Base-by-base conservation (phyloP, 1,284 basidiomycete species). In the Ustilago shanxiensis region DNA sequence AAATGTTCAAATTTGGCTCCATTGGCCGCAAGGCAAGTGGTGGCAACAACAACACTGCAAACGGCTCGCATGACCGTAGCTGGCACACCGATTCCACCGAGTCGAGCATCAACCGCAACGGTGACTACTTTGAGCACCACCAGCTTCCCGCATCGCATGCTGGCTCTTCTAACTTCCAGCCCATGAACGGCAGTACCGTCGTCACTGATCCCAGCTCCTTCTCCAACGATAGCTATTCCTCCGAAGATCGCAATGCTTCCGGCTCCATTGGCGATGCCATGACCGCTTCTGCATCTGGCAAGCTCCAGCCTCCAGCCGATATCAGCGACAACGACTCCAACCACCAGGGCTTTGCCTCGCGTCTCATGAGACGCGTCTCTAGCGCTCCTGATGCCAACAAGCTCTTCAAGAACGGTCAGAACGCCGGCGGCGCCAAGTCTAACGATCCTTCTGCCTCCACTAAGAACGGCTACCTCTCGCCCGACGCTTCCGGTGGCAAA, bases 381-480 rank as follows among this genome's bases (percentile, higher is more conserved):
- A 97, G 95, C 24, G 95, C 95, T 1, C 96, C 96, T 1, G 98
- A 98, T 86, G 92, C 95, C 53, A 99, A 98, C 86, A 92, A 92
- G 47, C 88, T 98, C 22, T 95, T 96, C 86, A 88, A 89, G 53
- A 79, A 81, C 53, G 70, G 60, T 29, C 69, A 72, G 33, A 59
- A 64, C 22, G 41, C 41, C 20, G 63, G 47, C 7, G 49, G 60
- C 13, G 64, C 56, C 28, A 65, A 69, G 45, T 41, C 31, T 20
- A 60, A 28, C 50, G 70, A 71, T 13, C 52, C 41, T 31, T 28
- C 47, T 31, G 9, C 54, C 14, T 29, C 65, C 33, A 65, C 62
- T 29, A 66, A 60, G 49, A 72, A 73, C 56, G 69, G 66, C 62
- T 71, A 68, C 53, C 81, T 80, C 89, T 58, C 87, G 88, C 16